phyloP scores from a whole-genome alignment of 2,329 filamentous ascomycete genomes.

The Coniochaeta sp. region DNA sequence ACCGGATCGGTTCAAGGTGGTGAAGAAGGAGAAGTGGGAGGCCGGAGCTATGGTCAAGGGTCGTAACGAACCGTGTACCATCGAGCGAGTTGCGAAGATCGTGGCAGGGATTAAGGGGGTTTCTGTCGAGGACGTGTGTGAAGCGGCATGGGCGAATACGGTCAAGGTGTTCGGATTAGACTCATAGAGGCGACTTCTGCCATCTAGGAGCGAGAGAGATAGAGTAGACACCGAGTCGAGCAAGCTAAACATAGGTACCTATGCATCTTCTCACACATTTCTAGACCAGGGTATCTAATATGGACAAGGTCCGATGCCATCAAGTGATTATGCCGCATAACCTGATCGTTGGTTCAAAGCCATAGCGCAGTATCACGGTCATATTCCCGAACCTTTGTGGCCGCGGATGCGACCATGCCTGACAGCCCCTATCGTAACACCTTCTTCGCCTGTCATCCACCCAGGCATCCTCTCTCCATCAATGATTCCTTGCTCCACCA shows the following conservation, averaged over 20 bases:
- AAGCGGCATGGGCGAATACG: constrained; percentile 80
- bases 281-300: not conserved
- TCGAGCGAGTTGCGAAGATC: constrained; percentile 79
- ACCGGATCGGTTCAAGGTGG: constrained; percentile 65
- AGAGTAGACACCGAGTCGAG: not conserved
- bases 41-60: constrained; percentile 88
- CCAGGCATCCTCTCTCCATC: constrained; percentile 75
- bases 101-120: constrained; percentile 82
- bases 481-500: constrained; percentile 70
- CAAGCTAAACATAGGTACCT: not conserved
- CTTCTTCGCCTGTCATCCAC: constrained; percentile 87
- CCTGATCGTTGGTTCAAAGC: not conserved
- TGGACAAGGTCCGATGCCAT: not conserved
- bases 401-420: constrained; percentile 57
- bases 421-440: constrained; percentile 66
- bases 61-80: constrained; percentile 85
- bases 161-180: constrained; percentile 70
- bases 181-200: constrained; percentile 20
- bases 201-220: not conserved
- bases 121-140: constrained; percentile 71
- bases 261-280: no score
- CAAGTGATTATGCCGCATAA: not conserved
- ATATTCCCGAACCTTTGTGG: constrained; percentile 48
- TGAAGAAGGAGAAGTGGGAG: constrained; percentile 95
- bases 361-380: constrained; percentile 1